phyloP scores from a whole-genome alignment of 148 eudicot genomes.

The Chenopodium quinoa region DNA sequence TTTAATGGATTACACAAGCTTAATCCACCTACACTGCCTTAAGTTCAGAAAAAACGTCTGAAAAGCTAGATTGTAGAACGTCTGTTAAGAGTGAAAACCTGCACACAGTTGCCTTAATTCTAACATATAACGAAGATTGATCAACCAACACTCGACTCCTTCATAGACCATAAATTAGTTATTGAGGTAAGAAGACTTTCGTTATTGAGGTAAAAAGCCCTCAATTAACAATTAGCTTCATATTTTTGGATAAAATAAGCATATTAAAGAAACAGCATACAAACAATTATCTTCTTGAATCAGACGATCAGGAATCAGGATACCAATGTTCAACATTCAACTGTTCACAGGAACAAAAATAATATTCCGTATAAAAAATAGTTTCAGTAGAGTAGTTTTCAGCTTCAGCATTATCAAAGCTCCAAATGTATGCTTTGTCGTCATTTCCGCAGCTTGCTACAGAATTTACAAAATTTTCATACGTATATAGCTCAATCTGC shows the following conservation, averaged over 20 bases:
- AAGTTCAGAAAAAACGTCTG: too few species aligned
- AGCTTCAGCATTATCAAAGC: constrained; percentile 6
- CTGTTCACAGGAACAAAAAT: background rate
- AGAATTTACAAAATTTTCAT: constrained; percentile 22
- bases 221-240: background rate
- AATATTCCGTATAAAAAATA: too few species aligned
- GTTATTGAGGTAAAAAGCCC: background rate
- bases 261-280: too few species aligned
- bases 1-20: too few species aligned
- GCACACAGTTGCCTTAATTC: too few species aligned
- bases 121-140: too few species aligned
- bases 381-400: background rate
- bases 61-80: too few species aligned
- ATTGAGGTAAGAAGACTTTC: background rate
- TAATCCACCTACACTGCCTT: too few species aligned
- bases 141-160: too few species aligned
- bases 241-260: background rate
- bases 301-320: background rate
- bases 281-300: too few species aligned
- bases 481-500: constrained; percentile 26
- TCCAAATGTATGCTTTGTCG: constrained; percentile 12
- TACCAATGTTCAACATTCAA: background rate
- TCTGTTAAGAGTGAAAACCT: too few species aligned
- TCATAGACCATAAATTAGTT: background rate
- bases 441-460: constrained; percentile 13